Conservation (phyloP, 2,329 filamentous ascomycete genomes). For the Phaeosphaeria sp. region DNA sequence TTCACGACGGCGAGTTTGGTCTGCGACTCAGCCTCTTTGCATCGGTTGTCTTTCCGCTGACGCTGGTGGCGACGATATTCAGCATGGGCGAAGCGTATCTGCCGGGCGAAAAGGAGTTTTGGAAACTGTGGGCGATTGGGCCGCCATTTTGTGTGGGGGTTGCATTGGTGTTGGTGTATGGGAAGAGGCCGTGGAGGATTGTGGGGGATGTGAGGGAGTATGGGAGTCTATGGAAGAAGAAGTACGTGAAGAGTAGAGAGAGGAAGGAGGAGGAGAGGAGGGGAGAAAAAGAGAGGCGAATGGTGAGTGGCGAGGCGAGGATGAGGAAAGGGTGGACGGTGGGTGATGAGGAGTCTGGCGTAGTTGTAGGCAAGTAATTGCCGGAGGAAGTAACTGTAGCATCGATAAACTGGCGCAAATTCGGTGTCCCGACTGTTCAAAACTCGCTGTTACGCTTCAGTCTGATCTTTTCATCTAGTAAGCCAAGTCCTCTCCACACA, state of each 20-base stretch:
- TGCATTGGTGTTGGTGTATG: slow-evolving; percentile 3
- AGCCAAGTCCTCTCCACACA: too few species aligned
- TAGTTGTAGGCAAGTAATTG: too few species aligned
- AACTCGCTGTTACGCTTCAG: too few species aligned
- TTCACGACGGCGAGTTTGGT: slow-evolving; percentile 24
- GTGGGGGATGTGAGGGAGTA: neutral
- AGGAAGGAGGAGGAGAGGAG: neutral
- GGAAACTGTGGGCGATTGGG: slow-evolving; percentile 28
- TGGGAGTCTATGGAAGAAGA: neutral
- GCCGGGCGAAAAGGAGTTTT: slow-evolving; percentile 22
- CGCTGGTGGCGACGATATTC: slow-evolving; percentile 7
- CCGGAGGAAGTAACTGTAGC: too few species aligned
- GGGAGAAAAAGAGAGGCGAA: too few species aligned
- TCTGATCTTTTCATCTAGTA: too few species aligned
- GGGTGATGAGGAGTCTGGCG: too few species aligned
- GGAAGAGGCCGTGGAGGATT: slow-evolving; percentile 1
- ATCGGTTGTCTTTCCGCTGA: neutral
- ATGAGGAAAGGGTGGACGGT: too few species aligned
- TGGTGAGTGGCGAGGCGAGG: too few species aligned
- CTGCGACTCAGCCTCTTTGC: slow-evolving; percentile 22
- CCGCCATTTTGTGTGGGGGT: slow-evolving; percentile 13
- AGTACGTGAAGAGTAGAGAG: neutral
- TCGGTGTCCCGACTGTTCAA: too few species aligned
- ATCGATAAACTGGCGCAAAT: too few species aligned
- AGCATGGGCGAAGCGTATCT: slow-evolving; percentile 15